These are phyloP conservation scores for Clavispora fructus DNA, from an alignment of 805 yeast species.

Conservation along the genomic window DNA sequence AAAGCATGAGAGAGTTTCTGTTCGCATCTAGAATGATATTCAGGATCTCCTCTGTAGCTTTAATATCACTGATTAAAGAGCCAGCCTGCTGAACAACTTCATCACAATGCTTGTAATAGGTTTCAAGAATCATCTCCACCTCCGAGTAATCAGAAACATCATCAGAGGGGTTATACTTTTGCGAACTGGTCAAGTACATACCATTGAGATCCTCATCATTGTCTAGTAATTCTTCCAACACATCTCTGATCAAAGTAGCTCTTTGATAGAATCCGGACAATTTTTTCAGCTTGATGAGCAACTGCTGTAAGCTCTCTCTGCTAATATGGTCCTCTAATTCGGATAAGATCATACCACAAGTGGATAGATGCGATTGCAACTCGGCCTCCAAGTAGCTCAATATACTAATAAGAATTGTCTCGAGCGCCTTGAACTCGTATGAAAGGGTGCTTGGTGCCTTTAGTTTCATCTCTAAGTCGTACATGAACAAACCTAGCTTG, in stretches of 20 bases:
- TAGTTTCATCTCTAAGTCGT: slow-evolving; percentile 75
- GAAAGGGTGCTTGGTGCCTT: slow-evolving; percentile 24
- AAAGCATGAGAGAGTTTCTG: slow-evolving; percentile 83
- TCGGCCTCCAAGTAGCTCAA: slow-evolving; percentile 77
- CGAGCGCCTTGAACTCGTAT: slow-evolving; percentile 80
- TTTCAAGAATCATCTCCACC: slow-evolving; percentile 79
- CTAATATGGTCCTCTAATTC: slow-evolving; percentile 78
- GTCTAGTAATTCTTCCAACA: slow-evolving; percentile 77
- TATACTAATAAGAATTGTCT: slow-evolving; percentile 75
- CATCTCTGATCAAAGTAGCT: slow-evolving; percentile 68
- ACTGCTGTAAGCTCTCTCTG: slow-evolving; percentile 65
- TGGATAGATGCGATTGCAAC: slow-evolving; percentile 49
- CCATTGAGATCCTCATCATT: slow-evolving; percentile 79
- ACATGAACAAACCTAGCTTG: slow-evolving; percentile 70
- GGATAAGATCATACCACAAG: slow-evolving; percentile 58
- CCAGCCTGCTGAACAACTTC: slow-evolving; percentile 91
- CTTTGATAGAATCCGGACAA: slow-evolving; percentile 72
- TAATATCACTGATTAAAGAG: slow-evolving; percentile 73
- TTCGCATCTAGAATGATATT: slow-evolving; percentile 88
- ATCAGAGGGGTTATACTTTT: slow-evolving; percentile 14
- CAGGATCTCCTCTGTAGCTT: slow-evolving; percentile 88
- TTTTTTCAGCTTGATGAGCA: slow-evolving; percentile 67
- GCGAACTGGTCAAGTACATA: slow-evolving; percentile 61
- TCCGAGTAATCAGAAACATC: slow-evolving; percentile 51
- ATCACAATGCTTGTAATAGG: slow-evolving; percentile 87